Conservation (phyloP, 306 rosid genomes). For the Pterocarpus santalinus region DNA sequence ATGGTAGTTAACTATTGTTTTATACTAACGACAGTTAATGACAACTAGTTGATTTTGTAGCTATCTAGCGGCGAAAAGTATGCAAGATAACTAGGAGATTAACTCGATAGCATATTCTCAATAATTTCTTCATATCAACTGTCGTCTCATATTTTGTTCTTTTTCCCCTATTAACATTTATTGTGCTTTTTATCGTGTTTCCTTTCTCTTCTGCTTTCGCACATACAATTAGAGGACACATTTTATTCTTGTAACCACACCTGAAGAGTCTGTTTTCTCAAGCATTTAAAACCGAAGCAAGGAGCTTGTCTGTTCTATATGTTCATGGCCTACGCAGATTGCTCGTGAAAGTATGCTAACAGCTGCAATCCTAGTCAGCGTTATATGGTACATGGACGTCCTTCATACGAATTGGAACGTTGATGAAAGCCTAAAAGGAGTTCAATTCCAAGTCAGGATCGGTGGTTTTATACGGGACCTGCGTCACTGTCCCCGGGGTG, state of each 20-base stretch:
- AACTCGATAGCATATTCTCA: background rate
- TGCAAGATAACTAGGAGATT: background rate
- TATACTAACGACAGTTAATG: background rate
- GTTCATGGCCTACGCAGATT: background rate
- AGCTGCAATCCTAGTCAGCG: background rate
- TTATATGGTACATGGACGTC: background rate
- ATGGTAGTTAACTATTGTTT: background rate
- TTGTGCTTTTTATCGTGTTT: background rate
- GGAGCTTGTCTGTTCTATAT: background rate
- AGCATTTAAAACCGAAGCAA: background rate
- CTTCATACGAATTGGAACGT: background rate
- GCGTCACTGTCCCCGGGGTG: background rate
- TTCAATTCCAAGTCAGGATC: background rate
- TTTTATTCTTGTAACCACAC: background rate
- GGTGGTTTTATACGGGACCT: background rate
- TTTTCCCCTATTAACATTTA: background rate
- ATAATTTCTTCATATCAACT: too few relatives aligned
- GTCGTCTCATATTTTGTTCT: too few relatives aligned
- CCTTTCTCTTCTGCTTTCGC: background rate
- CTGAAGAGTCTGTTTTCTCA: background rate
- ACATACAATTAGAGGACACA: background rate
- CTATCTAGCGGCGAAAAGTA: background rate
- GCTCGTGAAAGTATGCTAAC: background rate
- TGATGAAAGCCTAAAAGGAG: background rate
- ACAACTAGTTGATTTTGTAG: background rate